Percentiles rank a stretch among this genome's conserved stretches.
phyloP scores from a whole-genome alignment of 1,284 basidiomycete species.

The Cutaneotrichosporon daszewskae region DNA sequence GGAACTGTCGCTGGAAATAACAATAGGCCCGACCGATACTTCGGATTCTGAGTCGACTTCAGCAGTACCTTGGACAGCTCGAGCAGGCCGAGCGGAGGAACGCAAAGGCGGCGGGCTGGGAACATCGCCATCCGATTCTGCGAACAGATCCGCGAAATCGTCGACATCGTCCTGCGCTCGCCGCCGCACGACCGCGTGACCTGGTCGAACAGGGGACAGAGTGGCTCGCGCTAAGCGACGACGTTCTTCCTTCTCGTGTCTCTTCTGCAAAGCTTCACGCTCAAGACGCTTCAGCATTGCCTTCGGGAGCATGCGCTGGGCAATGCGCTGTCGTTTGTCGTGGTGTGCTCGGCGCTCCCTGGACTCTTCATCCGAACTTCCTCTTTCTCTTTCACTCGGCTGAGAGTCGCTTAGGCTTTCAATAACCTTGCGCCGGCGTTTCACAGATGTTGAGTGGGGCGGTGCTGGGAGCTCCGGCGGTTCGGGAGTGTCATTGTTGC shows the following conservation, averaged over 20 bases:
- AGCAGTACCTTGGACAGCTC: slow-evolving; percentile 5
- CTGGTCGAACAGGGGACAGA: slow-evolving; percentile 30
- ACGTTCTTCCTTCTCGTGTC: not conserved
- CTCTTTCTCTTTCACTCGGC: no score
- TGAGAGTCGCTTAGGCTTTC: no score
- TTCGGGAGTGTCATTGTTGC: no score
- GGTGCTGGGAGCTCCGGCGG: no score
- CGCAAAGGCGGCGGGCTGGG: no score
- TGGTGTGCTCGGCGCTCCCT: no score
- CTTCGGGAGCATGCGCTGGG: slow-evolving; percentile 38
- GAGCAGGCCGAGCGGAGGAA: not conserved
- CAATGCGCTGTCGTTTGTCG: slow-evolving; percentile 32
- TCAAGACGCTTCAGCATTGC: slow-evolving; percentile 35
- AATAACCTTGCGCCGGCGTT: no score
- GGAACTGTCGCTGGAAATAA: slow-evolving; percentile 17
- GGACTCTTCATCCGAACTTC: no score
- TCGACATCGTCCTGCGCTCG: slow-evolving; percentile 13
- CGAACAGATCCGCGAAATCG: slow-evolving; percentile 21
- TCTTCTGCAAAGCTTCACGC: not conserved
- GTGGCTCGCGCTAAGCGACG: not conserved
- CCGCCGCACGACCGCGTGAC: slow-evolving; percentile 30
- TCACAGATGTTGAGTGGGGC: no score
- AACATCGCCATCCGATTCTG: not conserved
- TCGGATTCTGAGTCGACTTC: slow-evolving; percentile 10
- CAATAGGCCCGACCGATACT: slow-evolving; percentile 8